phyloP scores from a whole-genome alignment of 2,329 filamentous ascomycete genomes.

The Epichloe scottii region DNA sequence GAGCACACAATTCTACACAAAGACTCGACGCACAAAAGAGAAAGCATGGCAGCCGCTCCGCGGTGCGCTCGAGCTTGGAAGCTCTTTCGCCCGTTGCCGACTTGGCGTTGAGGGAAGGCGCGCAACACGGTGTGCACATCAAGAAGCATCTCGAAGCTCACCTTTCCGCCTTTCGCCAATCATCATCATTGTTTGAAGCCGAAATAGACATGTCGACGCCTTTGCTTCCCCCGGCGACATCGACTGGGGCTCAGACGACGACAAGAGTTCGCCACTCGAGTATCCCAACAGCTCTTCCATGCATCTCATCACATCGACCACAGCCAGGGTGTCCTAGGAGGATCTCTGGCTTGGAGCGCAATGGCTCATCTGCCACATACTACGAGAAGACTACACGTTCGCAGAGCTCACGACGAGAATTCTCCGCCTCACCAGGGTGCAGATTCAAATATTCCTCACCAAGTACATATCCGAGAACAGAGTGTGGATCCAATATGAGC shows the following conservation, averaged over 20 bases:
- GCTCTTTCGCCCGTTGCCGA: neutral
- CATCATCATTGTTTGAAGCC: neutral
- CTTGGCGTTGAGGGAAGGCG: conserved; percentile 1
- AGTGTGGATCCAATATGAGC: conserved; percentile 11
- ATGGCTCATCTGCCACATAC: conserved; percentile 15
- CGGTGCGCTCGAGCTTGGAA: neutral
- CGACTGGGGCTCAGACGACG: conserved; percentile 8
- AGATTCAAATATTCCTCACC: conserved; percentile 13
- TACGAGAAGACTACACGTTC: conserved; percentile 11
- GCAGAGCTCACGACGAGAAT: conserved; percentile 8
- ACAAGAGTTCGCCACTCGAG: neutral
- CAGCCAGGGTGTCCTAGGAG: conserved; percentile 10
- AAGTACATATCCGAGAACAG: conserved; percentile 11
- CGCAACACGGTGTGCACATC: neutral
- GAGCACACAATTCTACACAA: no score
- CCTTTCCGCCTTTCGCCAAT: neutral
- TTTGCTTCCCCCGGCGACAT: conserved; percentile 3
- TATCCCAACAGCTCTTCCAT: neutral
- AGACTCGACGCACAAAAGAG: neutral
- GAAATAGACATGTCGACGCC: neutral
- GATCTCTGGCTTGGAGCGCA: conserved; percentile 13
- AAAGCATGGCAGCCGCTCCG: neutral
- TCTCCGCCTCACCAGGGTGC: conserved; percentile 10
- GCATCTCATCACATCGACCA: neutral
- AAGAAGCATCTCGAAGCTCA: neutral